These are phyloP conservation scores for Vitis amurensis DNA, from an alignment of 164 flowering plant genomes.

Conservation along the genomic window DNA sequence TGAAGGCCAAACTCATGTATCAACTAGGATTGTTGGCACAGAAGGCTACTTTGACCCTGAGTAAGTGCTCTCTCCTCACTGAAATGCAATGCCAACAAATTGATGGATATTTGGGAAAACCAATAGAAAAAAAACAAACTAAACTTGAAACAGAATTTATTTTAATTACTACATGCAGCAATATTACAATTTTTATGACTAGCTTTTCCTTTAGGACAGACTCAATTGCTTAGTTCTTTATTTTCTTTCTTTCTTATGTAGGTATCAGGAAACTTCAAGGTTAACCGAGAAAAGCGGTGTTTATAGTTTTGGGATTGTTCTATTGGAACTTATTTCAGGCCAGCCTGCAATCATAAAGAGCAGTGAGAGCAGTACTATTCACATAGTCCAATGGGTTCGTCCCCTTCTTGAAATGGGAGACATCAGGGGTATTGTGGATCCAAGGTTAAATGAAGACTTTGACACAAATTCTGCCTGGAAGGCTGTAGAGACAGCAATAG, in stretches of 20 bases:
- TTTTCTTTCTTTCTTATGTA: conserved; percentile 25
- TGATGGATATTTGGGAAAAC: too few species aligned
- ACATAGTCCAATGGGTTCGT: conserved; percentile 27
- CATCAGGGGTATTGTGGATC: background rate
- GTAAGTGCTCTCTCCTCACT: conserved; percentile 9
- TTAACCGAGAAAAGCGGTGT: conserved; percentile 43
- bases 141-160: too few species aligned
- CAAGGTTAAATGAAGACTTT: background rate
- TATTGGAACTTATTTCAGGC: conserved; percentile 48
- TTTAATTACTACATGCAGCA: too few species aligned
- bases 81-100: too few species aligned
- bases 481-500: background rate
- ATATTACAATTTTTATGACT: too few species aligned
- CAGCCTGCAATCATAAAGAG: conserved; percentile 20
- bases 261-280: conserved; percentile 1
- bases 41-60: conserved; percentile 36
- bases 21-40: conserved; percentile 30
- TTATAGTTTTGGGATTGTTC: conserved; percentile 53
- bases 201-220: too few species aligned
- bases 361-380: conserved; percentile 11
- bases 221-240: too few species aligned
- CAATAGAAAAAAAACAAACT: too few species aligned
- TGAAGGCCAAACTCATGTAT: conserved; percentile 15
- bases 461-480: background rate
- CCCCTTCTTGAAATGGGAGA: background rate